These are phyloP conservation scores for Clarireedia homoeocarpa DNA, from an alignment of 2,329 filamentous ascomycete species.

Conservation along the genomic window DNA sequence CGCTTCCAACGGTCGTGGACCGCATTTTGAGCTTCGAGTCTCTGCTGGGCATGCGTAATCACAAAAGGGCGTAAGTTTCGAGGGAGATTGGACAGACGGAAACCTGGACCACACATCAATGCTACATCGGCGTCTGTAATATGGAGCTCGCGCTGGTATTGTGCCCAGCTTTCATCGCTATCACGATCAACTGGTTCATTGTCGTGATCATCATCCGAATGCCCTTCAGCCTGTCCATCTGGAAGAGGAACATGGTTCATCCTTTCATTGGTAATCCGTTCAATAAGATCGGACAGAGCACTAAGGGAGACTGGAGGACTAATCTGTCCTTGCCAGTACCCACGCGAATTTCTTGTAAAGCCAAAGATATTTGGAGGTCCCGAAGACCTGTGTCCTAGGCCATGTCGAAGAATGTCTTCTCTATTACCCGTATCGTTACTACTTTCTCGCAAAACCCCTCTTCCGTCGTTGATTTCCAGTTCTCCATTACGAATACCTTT, in stretches of 20 bases:
- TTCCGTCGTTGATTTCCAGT: constrained; percentile 53
- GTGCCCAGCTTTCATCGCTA: constrained; percentile 3
- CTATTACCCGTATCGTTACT: constrained; percentile 52
- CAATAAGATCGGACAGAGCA: constrained; percentile 15
- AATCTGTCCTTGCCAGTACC: constrained; percentile 25
- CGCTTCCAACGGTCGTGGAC: constrained; percentile 68
- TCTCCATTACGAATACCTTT: constrained; percentile 62
- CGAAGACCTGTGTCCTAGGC: constrained; percentile 21
- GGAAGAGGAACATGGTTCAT: background rate
- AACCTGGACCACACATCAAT: constrained; percentile 23
- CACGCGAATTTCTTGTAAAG: constrained; percentile 2
- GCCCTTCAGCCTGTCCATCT: background rate
- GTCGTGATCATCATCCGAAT: background rate
- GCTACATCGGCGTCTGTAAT: constrained; percentile 27
- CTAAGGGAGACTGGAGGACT: constrained; percentile 18
- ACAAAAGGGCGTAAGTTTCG: constrained; percentile 18
- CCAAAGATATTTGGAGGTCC: constrained; percentile 9
- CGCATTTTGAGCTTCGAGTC: constrained; percentile 19
- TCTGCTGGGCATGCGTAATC: constrained; percentile 20
- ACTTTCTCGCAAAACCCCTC: constrained; percentile 51
- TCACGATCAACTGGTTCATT: background rate
- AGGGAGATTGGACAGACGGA: constrained; percentile 18
- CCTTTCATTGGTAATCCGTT: constrained; percentile 5
- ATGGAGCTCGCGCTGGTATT: constrained; percentile 22
- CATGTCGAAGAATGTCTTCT: constrained; percentile 47